Conservation (phyloP, 192 early-diverging fungal genomes). For the Neocallimastix lanati region DNA sequence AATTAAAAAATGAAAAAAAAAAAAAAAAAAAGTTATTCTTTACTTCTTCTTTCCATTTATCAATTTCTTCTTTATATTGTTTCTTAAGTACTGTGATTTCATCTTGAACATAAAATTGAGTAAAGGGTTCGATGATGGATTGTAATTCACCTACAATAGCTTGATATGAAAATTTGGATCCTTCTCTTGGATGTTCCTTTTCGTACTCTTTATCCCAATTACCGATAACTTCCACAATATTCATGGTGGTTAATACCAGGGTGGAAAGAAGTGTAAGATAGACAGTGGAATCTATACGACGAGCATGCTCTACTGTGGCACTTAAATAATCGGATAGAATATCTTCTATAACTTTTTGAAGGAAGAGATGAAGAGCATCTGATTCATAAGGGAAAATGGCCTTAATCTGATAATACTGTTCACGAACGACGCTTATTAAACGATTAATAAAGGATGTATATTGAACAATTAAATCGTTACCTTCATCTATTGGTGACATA, state of each 20-base stretch:
- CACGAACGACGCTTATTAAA: background rate
- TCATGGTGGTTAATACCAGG: conserved; percentile 31
- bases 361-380: conserved; percentile 51
- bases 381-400: conserved; percentile 43
- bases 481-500: background rate
- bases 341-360: conserved; percentile 67
- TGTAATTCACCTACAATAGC: conserved; percentile 7
- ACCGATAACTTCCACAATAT: conserved; percentile 25
- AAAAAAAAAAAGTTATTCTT: too few relatives aligned
- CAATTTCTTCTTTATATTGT: conserved; percentile 34
- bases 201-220: background rate
- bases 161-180: conserved; percentile 12
- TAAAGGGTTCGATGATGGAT: conserved; percentile 38
- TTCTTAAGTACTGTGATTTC: conserved; percentile 42
- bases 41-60: conserved; percentile 52
- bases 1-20: too few relatives aligned
- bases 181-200: background rate
- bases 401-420: background rate
- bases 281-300: conserved; percentile 28
- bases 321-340: conserved; percentile 54
- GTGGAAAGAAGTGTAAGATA: conserved; percentile 54
- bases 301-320: conserved; percentile 39
- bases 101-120: conserved; percentile 43
- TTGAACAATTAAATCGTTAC: background rate
- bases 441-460: background rate